Evolutionary conservation across 192 early-diverging fungal genomes (phyloP).

Genomic region (Podochytrium sp.): DNA sequence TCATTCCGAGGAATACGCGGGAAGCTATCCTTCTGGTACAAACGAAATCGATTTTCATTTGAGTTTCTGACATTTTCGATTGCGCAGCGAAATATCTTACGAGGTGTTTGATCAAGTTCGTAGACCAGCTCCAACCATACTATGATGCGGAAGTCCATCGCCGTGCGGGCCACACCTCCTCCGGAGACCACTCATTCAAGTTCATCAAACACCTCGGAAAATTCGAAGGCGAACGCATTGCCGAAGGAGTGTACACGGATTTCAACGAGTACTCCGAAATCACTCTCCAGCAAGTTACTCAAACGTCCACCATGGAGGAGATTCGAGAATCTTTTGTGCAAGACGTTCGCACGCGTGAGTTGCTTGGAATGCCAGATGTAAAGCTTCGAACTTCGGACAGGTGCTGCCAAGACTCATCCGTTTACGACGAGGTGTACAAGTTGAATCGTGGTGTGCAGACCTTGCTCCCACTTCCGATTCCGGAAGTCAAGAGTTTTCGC

Average conservation of each 20-base stretch:
- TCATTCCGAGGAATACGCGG: too few relatives aligned
- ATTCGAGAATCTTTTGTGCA: neutral
- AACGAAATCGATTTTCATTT: too few relatives aligned
- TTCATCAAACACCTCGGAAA: neutral
- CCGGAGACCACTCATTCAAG: neutral
- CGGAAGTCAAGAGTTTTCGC: too few relatives aligned
- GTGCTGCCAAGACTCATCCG: neutral
- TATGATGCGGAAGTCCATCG: neutral
- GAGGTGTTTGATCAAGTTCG: neutral
- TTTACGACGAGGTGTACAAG: neutral
- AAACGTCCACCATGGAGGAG: neutral
- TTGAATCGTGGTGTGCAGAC: neutral
- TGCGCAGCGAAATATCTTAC: neutral
- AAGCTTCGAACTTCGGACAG: neutral
- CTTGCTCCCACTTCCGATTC: neutral
- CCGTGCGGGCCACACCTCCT: neutral
- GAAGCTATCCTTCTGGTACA: too few relatives aligned
- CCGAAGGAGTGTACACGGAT: too few relatives aligned
- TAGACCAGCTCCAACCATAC: neutral
- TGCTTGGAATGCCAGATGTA: neutral
- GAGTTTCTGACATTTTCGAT: too few relatives aligned
- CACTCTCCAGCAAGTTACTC: neutral
- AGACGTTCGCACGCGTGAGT: neutral
- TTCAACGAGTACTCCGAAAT: neutral
- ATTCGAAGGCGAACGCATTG: too few relatives aligned